Evolutionary conservation across 106 monocot genomes (phyloP).

Genomic region (Chionographis japonica): DNA sequence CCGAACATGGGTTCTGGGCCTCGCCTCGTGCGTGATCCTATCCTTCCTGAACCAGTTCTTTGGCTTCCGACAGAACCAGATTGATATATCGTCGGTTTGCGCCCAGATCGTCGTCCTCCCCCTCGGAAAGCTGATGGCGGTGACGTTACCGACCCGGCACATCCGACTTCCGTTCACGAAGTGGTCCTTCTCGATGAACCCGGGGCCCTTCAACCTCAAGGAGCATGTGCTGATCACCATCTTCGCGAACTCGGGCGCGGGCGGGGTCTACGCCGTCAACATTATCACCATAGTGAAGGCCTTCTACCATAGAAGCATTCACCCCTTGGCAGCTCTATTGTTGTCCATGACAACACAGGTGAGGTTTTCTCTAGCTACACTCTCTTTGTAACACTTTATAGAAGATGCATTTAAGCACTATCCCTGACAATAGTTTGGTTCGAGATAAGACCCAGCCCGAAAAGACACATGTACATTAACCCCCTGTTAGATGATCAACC

Average conservation of each 20-base stretch:
- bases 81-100: conserved; percentile 8
- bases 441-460: too few species aligned
- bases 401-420: too few species aligned
- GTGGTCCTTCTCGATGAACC: conserved; percentile 50
- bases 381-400: too few species aligned
- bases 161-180: conserved; percentile 6
- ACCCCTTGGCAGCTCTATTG: conserved; percentile 30
- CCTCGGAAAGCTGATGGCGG: conserved; percentile 35
- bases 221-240: conserved; percentile 26
- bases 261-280: conserved; percentile 12
- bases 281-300: conserved; percentile 46
- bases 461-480: too few species aligned
- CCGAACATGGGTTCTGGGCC: conserved; percentile 27
- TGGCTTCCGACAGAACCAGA: conserved; percentile 23
- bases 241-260: conserved; percentile 23
- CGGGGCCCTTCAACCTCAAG: conserved; percentile 28
- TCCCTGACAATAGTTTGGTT: too few species aligned
- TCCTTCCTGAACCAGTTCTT: conserved; percentile 37
- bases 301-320: conserved; percentile 30
- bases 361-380: background rate
- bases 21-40: conserved; percentile 18
- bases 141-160: background rate
- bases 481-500: too few species aligned
- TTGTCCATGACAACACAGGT: conserved; percentile 36
- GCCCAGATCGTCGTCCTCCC: conserved; percentile 17